phyloP scores from a whole-genome alignment of 192 early-diverging fungal species.

The Backusella tuberculispora region DNA sequence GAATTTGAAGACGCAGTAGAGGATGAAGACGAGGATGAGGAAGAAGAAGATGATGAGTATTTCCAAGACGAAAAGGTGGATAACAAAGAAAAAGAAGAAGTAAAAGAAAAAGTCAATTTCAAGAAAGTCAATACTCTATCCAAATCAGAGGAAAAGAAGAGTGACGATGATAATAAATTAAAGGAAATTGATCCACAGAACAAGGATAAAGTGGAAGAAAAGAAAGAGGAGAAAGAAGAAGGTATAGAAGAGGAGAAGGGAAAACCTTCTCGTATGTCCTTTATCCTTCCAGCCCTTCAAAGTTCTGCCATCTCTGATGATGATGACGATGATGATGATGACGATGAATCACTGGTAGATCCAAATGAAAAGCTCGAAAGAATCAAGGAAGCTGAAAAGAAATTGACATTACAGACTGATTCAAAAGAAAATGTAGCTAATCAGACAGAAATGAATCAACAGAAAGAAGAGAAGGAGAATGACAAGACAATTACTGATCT shows the following conservation, averaged over 20 bases:
- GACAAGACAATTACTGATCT: neutral
- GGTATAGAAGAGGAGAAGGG: neutral
- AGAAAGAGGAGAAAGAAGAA: neutral
- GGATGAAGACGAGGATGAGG: constrained; percentile 13
- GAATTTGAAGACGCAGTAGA: constrained; percentile 21
- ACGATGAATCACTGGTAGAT: constrained; percentile 17
- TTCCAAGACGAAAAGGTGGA: constrained; percentile 19
- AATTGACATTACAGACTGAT: neutral
- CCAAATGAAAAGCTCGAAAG: constrained; percentile 19
- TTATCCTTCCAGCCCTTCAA: constrained; percentile 20
- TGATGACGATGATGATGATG: constrained; percentile 10
- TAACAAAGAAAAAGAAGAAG: neutral
- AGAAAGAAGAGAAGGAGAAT: neutral
- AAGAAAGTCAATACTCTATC: neutral
- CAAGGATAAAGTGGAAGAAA: neutral
- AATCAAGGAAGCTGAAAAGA: neutral
- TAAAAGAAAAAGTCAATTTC: too few relatives aligned
- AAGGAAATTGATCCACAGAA: neutral
- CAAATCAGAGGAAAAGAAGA: neutral
- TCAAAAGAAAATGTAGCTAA: neutral
- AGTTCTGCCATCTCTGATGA: constrained; percentile 12
- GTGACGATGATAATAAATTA: neutral
- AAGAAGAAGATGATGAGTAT: constrained; percentile 23
- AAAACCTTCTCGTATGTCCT: constrained; percentile 17
- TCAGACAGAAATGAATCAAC: neutral